Evolutionary conservation across 768 basidiomycete species (phyloP), one percentile per base, ranked within the genome.

Genomic region (Suillus ampliporus): DNA sequence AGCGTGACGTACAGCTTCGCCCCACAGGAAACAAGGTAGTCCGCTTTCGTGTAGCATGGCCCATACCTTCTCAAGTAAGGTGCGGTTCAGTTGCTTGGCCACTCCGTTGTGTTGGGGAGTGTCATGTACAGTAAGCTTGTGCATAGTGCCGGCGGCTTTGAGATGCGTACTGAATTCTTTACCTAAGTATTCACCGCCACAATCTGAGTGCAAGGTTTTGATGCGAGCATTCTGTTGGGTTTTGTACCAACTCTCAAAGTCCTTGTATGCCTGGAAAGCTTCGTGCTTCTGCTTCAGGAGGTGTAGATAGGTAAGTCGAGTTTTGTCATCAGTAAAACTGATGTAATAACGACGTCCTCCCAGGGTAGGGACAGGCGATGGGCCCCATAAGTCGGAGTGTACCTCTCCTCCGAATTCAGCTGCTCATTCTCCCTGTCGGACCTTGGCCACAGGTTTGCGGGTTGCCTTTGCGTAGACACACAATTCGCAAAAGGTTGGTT

Each of bases 371-470:
- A 62, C 61, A 3, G 64, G 68, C 19, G 76, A 61, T 5, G 77
- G 77, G n/a, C 78, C 78, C 77, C 78, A 81, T 1, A 82, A 61
- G 63, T 82, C 76, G 0, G 71, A 71, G 47, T 78, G 73, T 15
- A 79, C 71, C 21, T 72, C 68, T 0, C 75, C 74, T 1, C 77
- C 64, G 64, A 77, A 70, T 57, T 40, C 28, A 61, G 60, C 54
- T 58, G 62, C 61, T 65, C 68, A 62, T 19, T 67, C 48, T 28
- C 69, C 68, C 21, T 61, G 44, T 23, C 68, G 69, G 1, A 64
- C 69, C 58, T 75, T 76, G 37, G 56, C 62, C n/a, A 78, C 66
- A 0, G 71, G 67, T 37, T 70, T 67, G 0, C 59, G 61, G 4
- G 66, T 68, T 4, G 68, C 61, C 54, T 77, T 79, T 4, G 40